Base-by-base conservation (phyloP, 257 asterid species). In the Sherardia arvensis region DNA sequence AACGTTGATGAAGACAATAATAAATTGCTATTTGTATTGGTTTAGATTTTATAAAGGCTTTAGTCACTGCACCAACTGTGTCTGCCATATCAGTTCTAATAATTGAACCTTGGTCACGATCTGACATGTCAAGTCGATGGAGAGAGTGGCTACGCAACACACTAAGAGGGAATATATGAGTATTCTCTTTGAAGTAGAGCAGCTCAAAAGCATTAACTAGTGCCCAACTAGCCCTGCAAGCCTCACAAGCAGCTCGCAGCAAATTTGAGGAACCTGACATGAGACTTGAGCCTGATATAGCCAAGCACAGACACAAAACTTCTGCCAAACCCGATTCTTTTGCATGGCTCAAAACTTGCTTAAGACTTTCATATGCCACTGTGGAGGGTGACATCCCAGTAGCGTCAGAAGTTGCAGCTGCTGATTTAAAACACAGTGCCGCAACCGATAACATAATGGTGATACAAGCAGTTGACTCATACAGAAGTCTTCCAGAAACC, bases 161-260 rank as follows among this genome's bases (percentile, higher is more conserved):
- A 58, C 78, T 73, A 45, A 93, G 78, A 21, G 99, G 99, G 76
- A 90, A 90, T 56, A 75, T 34, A 30, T 36, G 68, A 62, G 69
- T 63, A 53, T 75, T 77, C 58, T 73, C 76, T 83, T 76, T 81
- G 59, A 59, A 63, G 63, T 82, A 83, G 55, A 80, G 83, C 74
- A 80, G 76, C 70, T 90, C 99, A 72, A 76, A 78, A 68, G 89
- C 87, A 68, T 87, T 93, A 28, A 93, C 69, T 69, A 93, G 87
- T 58, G 81, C 84, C 97, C 95, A 87, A 75, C 79, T 78, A 49
- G 86, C 94, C 76, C 88, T 76, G 80, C 95, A 93, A 65, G 90
- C 91, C 82, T 93, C 99, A 75, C 88, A 91, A 54, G 95, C 95
- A 81, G 95, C 95, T 76, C 94, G 87, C 78, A 87, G 66, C 78